Conservation (phyloP, 1,284 basidiomycete species). For the Malassezia sp. region DNA sequence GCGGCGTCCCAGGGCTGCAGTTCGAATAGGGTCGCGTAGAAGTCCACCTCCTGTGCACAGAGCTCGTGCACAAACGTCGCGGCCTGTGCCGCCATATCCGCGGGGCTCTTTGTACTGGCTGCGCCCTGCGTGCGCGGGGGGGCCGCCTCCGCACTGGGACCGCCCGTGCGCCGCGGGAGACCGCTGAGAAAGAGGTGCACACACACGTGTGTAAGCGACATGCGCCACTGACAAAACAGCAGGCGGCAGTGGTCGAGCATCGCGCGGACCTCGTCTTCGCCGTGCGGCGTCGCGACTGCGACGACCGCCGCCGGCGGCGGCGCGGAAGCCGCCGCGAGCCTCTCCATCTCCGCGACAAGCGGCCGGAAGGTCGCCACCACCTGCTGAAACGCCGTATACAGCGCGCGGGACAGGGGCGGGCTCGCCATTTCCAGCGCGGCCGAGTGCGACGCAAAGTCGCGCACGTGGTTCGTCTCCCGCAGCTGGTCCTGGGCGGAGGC, state of each 20-base stretch:
- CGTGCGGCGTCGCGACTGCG: too few relatives aligned
- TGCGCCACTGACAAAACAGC: too few relatives aligned
- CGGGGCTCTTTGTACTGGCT: too few relatives aligned
- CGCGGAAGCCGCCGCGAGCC: neutral
- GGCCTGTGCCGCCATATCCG: neutral
- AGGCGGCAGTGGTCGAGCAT: too few relatives aligned
- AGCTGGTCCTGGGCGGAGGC: neutral
- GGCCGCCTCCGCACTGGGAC: too few relatives aligned
- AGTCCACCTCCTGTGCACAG: neutral
- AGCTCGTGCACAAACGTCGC: neutral
- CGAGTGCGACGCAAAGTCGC: slow-evolving; percentile 1
- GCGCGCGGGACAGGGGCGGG: neutral
- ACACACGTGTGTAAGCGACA: too few relatives aligned
- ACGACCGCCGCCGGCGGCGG: neutral
- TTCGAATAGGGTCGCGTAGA: neutral
- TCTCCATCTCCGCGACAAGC: slow-evolving; percentile 1
- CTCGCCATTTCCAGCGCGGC: neutral
- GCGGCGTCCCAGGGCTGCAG: neutral
- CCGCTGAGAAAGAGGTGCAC: too few relatives aligned
- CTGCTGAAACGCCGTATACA: slow-evolving; percentile 1
- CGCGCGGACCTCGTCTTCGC: neutral
- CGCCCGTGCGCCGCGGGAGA: too few relatives aligned
- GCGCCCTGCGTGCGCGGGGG: neutral
- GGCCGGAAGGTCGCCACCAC: neutral
- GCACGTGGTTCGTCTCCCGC: slow-evolving; percentile 1